Evolutionary conservation across 305 asterid genomes (phyloP).

Genomic region (Plantago rigida): DNA sequence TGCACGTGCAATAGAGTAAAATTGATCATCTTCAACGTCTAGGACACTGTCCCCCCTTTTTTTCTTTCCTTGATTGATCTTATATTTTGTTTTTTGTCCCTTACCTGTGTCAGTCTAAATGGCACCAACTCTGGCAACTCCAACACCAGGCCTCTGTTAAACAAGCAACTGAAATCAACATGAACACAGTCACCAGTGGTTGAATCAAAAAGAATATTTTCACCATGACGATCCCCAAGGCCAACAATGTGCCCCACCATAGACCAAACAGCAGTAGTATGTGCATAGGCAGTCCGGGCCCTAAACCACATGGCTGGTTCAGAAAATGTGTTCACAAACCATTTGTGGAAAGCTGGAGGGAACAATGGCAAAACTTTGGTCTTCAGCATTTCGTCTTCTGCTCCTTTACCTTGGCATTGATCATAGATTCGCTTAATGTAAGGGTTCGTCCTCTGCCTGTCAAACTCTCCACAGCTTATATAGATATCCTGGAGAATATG

Average conservation of each 20-base stretch:
- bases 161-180: conserved; percentile 97
- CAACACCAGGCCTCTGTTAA: conserved; percentile 91
- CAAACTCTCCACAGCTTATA: conserved; percentile 83
- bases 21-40: conserved; percentile 5
- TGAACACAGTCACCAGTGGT: conserved; percentile 99
- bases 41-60: not conserved
- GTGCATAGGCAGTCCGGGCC: conserved; percentile 90
- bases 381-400: conserved; percentile 84
- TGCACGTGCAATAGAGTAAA: conserved; percentile 13
- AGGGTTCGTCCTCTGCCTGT: conserved; percentile 86
- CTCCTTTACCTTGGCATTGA: conserved; percentile 70
- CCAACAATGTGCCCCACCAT: conserved; percentile 99
- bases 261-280: conserved; percentile 98
- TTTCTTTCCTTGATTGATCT: not conserved
- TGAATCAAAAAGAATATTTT: conserved; percentile 90
- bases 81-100: conserved; percentile 13
- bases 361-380: conserved; percentile 77
- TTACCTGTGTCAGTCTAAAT: conserved; percentile 92
- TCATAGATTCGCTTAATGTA: conserved; percentile 84
- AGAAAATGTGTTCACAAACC: conserved; percentile 88
- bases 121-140: conserved; percentile 98
- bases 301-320: conserved; percentile 99
- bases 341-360: conserved; percentile 92
- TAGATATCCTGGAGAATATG: conserved; percentile 91
- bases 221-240: conserved; percentile 98